Conservation (phyloP, 225 moss, liverwort and hornwort genomes). For the Pseudoscleropodium purum region DNA sequence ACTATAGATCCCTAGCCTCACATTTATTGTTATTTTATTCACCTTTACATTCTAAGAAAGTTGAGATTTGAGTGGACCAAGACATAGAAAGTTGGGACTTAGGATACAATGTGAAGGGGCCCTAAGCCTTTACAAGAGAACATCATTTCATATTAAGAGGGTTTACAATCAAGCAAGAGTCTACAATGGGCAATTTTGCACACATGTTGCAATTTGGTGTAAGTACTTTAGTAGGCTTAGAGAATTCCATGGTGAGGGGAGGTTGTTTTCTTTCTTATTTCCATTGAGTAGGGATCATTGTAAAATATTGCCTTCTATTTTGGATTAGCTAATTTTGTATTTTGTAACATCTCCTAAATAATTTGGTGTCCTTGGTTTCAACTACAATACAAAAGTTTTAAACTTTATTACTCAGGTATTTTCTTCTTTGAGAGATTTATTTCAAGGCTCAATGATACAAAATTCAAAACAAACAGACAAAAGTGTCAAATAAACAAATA, state of each 20-base stretch:
- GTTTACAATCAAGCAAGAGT: neutral
- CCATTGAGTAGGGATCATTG: accelerated
- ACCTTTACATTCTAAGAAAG: neutral
- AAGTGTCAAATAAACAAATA: neutral
- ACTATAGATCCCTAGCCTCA: neutral
- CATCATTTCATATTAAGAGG: accelerated
- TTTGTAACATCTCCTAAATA: neutral
- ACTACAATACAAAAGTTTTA: accelerated
- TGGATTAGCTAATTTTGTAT: neutral
- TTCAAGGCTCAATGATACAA: neutral
- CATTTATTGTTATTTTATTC: neutral
- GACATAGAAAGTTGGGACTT: neutral
- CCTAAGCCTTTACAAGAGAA: accelerated
- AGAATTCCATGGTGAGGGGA: no score
- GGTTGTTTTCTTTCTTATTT: neutral
- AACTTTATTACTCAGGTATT: neutral
- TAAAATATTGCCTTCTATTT: accelerated
- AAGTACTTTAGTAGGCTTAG: no score
- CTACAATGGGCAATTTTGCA: neutral
- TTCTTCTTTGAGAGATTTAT: neutral
- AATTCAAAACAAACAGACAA: neutral
- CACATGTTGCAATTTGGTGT: neutral
- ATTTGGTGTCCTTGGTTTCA: neutral
- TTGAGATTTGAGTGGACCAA: neutral
- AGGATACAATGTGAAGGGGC: accelerated